Base-by-base conservation (phyloP, 179 eudicot genomes). In the Vitellaria paradoxa region DNA sequence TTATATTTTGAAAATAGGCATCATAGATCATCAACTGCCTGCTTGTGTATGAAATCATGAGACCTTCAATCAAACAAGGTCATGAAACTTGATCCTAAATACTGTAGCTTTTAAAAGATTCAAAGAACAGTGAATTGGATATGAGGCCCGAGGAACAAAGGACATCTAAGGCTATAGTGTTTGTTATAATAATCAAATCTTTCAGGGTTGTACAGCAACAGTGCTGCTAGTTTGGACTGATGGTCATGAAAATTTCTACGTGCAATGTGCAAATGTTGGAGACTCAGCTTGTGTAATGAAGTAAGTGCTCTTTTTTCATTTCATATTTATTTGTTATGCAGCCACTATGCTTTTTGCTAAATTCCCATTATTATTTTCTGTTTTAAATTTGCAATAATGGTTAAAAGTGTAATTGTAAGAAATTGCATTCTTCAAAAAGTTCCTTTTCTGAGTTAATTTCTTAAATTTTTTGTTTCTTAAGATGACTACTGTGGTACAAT, bases 131-230 rank as follows among this genome's bases (percentile, higher is more conserved):
- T 4, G 45, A 42, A 42, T 2, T 42, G 45, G 45, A 1, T 42
- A 42, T 42, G 45, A 42, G 0, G 45, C 45, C 3, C 45, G 3
- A 42, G 45, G 45, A 42, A 42, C 45, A 42, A 42, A 42, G 45
- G 45, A 42, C 3, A 42, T 5, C 59, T 55, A 10, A 30, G 65
- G 53, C 42, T 47, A 40, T 68, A 40, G 20, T 65, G 21, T 69
- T 45, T 37, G 21, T n/a, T 75, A 47, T 65, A 72, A 67, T 56
- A 57, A 73, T 80, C 30, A 56, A 72, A 76, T 74, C 53, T 82
- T 85, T 84, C 93, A 96, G 99, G 99, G 99, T 73, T 96, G 99
- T 85, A 96, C 99, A 45, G 97, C 98, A 78, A 96, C 99, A 68
- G 68, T 90, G 78, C 99, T 96, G 80, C 89, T 96, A 76, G 86